Evolutionary conservation across 2,329 filamentous ascomycete genomes (phyloP), one percentile per base, ranked within the genome.

Genomic region (Domatiomyces catenatus): DNA sequence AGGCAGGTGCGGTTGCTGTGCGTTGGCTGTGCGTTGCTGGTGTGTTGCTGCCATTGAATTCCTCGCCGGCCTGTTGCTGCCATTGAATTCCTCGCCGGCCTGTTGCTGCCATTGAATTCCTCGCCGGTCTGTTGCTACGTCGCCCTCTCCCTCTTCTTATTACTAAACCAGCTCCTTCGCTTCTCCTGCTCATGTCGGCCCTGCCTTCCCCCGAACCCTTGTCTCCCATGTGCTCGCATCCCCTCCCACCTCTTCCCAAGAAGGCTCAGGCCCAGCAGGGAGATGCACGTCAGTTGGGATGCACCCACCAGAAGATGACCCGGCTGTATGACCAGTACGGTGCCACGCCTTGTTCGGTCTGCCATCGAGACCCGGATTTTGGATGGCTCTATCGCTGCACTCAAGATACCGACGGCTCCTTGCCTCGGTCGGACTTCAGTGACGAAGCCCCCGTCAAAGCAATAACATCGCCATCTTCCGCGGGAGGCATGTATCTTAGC

Each of bases 371-470:
- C 1, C 76, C 81, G 0, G 66, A 71, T 15, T 71, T 81, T 49
- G 83, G 84, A 22, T 92, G 83, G 77, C 67, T 92, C 19, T 92
- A 86, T 64, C 71, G 75, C 52, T 92, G 86, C 64, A 76, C 73
- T 10, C 77, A 85, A 62, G 84, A 88, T 58, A 69, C 68, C 8
- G 71, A 76, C 26, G 61, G 67, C 15, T 58, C 69, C 42, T 59
- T 75, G 26, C 64, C 69, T 17, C 64, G 69, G 43, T 50, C 53
- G 10, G 54, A 57, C 36, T 57, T 59, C 28, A 39, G 46, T 48
- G 49, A 50, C 15, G 43, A 26, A 28, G 18, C 43, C 19, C 47
- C 43, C 12, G 8, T 2, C 43, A 45, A 19, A 10, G 1, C 43
- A 45, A 8, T 1, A 45, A 45, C 19, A n/a, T 6, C 19, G 19